Conservation (phyloP, 192 early-diverging fungal genomes). For the Jimgerdemannia lactiflua region DNA sequence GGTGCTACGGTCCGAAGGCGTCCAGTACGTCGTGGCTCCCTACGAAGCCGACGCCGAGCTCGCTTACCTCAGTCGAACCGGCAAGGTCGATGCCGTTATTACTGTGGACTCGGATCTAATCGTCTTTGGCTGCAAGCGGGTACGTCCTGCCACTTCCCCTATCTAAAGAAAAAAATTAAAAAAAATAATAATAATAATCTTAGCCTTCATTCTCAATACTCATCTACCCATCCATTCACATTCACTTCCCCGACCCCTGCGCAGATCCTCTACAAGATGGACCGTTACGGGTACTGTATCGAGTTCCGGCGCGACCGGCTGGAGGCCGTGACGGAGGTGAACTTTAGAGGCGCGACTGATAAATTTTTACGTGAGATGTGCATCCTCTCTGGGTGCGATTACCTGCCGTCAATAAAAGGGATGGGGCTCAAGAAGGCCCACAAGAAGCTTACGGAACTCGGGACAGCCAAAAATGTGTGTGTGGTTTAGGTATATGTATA, state of each 20-base stretch:
- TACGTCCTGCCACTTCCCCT: conserved; percentile 11
- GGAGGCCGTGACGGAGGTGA: conserved; percentile 38
- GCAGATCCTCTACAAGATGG: conserved; percentile 76
- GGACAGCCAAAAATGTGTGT: conserved; percentile 34
- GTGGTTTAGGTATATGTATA: neutral
- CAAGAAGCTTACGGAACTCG: conserved; percentile 43
- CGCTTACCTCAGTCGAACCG: conserved; percentile 69
- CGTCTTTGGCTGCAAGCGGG: conserved; percentile 83
- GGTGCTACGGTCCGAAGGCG: conserved; percentile 56
- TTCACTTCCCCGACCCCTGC: neutral
- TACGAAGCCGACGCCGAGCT: conserved; percentile 99
- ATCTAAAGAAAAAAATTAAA: neutral
- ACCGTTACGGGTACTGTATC: conserved; percentile 62
- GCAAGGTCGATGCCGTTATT: conserved; percentile 75
- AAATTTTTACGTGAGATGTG: conserved; percentile 82
- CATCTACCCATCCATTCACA: neutral
- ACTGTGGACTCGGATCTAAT: conserved; percentile 97
- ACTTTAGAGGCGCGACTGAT: conserved; percentile 53
- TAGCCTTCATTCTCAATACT: neutral
- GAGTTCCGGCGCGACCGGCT: conserved; percentile 62
- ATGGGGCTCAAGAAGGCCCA: conserved; percentile 86
- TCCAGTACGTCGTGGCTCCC: conserved; percentile 87
- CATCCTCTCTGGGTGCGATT: conserved; percentile 98
- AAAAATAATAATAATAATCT: no score
- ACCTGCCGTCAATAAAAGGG: conserved; percentile 77